Evolutionary conservation across 306 rosid species (phyloP).

Genomic region (Castanea mollissima): DNA sequence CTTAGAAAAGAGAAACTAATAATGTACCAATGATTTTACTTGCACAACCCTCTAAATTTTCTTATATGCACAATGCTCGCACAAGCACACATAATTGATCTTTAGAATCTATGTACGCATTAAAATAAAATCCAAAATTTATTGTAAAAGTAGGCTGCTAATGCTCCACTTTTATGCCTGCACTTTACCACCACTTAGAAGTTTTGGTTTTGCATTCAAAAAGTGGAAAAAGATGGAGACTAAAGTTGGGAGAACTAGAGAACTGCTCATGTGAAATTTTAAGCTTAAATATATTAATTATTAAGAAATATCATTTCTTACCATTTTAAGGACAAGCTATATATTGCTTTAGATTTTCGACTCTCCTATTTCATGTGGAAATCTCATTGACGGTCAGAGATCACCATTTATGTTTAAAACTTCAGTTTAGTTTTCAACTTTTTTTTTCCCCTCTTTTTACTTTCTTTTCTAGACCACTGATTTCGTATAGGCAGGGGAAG

Average conservation of each 20-base stretch:
- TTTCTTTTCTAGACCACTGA: slow-evolving; percentile 24
- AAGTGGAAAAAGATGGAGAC: neutral
- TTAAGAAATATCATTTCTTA: too few species aligned
- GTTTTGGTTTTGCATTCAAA: neutral
- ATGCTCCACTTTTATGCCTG: neutral
- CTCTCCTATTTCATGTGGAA: neutral
- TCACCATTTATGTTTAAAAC: neutral
- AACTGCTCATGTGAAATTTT: neutral
- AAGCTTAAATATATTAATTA: too few species aligned
- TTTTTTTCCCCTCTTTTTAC: neutral
- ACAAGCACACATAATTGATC: neutral
- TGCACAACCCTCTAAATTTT: neutral
- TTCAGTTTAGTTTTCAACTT: neutral
- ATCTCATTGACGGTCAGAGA: neutral
- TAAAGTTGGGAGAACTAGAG: neutral
- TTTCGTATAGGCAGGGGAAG: slow-evolving; percentile 63
- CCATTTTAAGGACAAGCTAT: too few species aligned
- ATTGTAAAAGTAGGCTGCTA: neutral
- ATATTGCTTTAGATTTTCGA: neutral
- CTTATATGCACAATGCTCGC: neutral
- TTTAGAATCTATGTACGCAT: neutral
- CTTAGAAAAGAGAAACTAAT: neutral
- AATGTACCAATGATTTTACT: neutral
- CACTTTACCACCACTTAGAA: neutral
- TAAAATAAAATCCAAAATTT: neutral